These are phyloP conservation scores for Piromyces finnis DNA, from an alignment of 192 early-diverging fungal genomes.

Conservation along the genomic window DNA sequence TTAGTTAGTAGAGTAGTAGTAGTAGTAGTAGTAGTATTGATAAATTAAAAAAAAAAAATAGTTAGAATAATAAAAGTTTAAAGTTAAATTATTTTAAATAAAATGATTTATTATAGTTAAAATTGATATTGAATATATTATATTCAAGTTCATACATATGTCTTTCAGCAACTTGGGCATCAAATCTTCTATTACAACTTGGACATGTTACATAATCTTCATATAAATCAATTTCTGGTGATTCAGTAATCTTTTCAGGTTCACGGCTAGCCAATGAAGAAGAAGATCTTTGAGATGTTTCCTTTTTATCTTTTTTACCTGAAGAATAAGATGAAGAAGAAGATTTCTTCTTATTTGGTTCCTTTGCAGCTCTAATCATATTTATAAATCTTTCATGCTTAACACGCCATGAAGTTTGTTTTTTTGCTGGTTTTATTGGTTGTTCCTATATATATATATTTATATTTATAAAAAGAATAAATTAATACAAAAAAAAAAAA, in stretches of 20 bases:
- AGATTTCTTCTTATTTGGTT: neutral
- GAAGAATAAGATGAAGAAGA: neutral
- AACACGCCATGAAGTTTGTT: neutral
- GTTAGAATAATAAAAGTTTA: no score
- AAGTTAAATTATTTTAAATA: no score
- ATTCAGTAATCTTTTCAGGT: neutral
- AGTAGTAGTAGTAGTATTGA: no score
- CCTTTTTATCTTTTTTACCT: neutral
- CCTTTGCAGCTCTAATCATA: neutral
- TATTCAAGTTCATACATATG: no score
- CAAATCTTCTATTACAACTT: neutral
- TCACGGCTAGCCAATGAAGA: neutral
- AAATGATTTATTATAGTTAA: no score
- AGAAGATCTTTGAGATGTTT: neutral
- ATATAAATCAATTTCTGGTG: neutral
- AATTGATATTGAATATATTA: no score
- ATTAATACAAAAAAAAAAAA: neutral
- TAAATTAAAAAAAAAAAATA: no score
- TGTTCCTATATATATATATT: neutral
- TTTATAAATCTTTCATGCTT: neutral
- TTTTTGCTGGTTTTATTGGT: neutral
- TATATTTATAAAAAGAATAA: no score
- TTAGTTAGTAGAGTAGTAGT: no score
- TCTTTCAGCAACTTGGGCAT: neutral
- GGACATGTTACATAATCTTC: neutral